These are phyloP conservation scores for Pleurotus platypus DNA, from an alignment of 768 basidiomycete species.

Conservation along the genomic window DNA sequence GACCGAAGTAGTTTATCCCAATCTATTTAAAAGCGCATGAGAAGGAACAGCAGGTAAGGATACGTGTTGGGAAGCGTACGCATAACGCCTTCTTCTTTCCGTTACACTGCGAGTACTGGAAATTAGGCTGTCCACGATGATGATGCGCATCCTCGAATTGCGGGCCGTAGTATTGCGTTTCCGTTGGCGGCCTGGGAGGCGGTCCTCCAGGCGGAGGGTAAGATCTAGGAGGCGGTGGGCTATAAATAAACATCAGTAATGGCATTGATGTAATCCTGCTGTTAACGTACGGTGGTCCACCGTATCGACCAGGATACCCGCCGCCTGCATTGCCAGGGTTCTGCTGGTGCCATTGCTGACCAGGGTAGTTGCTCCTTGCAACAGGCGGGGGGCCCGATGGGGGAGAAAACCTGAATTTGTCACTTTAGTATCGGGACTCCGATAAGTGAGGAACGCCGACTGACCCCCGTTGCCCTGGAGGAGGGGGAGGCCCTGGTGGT, in stretches of 20 bases:
- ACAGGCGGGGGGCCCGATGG: conserved; percentile 26
- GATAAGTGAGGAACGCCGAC: background rate
- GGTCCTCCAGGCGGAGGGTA: conserved; percentile 31
- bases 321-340: conserved; percentile 9
- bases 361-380: conserved; percentile 33
- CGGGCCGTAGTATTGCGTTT: conserved; percentile 62
- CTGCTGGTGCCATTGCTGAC: conserved; percentile 36
- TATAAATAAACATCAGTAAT: conserved; percentile 6
- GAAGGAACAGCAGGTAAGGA: too few relatives aligned
- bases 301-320: conserved; percentile 26
- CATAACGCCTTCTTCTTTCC: conserved; percentile 87
- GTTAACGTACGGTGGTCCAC: conserved; percentile 15
- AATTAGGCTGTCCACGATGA: conserved; percentile 55
- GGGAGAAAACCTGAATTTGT: conserved; percentile 14
- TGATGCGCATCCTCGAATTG: conserved; percentile 45
- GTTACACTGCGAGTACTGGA: conserved; percentile 87
- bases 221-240: conserved; percentile 12
- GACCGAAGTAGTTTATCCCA: conserved; percentile 84
- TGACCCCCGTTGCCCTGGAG: conserved; percentile 8
- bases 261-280: conserved; percentile 2
- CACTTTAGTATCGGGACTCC: conserved; percentile 9
- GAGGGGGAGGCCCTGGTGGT: conserved; percentile 25
- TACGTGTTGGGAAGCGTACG: conserved; percentile 38
- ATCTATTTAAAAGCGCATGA: conserved; percentile 42
- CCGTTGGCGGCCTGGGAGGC: conserved; percentile 51